Conservation (phyloP, 139 green algal species). For the Picochlorum sp. region DNA sequence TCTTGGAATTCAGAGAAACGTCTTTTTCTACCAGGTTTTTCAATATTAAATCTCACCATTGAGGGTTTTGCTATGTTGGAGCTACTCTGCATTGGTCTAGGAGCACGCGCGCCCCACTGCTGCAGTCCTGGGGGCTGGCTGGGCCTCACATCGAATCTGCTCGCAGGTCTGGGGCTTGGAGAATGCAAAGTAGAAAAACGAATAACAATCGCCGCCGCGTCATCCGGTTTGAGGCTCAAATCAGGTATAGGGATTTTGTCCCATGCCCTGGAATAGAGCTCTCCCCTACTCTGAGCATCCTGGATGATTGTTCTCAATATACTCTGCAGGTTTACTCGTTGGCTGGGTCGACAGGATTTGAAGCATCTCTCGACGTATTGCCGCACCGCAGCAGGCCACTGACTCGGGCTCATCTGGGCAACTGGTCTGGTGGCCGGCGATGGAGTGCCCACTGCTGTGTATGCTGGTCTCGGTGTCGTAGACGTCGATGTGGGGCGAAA, state of each 20-base stretch:
- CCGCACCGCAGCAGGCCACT: conserved; percentile 33
- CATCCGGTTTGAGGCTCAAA: conserved; percentile 7
- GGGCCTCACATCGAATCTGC: neutral
- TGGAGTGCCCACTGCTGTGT: neutral
- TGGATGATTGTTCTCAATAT: conserved; percentile 28
- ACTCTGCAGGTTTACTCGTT: conserved; percentile 23
- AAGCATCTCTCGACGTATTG: conserved; percentile 39
- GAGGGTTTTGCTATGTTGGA: conserved; percentile 1
- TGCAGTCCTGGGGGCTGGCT: neutral
- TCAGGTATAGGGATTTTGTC: conserved; percentile 39
- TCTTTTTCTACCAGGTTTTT: neutral
- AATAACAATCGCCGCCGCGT: conserved; percentile 17
- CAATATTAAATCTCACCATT: conserved; percentile 4
- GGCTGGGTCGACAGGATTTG: conserved; percentile 2
- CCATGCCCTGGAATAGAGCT: conserved; percentile 45
- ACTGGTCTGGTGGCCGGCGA: neutral
- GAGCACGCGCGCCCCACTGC: neutral
- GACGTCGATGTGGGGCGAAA: too few relatives aligned
- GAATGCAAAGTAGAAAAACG: neutral
- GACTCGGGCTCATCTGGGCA: conserved; percentile 11
- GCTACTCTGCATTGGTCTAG: neutral
- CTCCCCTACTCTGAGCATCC: conserved; percentile 22
- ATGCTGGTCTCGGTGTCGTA: neutral
- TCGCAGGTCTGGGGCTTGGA: too few relatives aligned
- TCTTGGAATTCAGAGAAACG: neutral